Evolutionary conservation across 805 yeast species (phyloP).

Genomic region (Candida pseudofarinosa): DNA sequence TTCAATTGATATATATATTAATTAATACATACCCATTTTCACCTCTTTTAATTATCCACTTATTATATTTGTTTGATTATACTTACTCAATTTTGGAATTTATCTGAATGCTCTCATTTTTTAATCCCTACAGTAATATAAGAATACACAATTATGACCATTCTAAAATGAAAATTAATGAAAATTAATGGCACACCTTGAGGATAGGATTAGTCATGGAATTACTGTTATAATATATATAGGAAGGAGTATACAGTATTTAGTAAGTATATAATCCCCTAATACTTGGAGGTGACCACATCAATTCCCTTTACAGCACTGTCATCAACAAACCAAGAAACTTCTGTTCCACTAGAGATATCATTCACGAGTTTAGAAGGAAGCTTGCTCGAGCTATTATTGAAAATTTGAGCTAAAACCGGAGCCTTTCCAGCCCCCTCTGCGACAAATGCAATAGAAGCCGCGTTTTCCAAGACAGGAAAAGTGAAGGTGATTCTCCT

Average conservation of each 20-base stretch:
- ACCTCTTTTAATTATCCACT: no score
- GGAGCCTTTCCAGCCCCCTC: constrained; percentile 84
- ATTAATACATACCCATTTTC: constrained; percentile 7
- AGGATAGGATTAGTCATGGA: no score
- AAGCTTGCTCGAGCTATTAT: constrained; percentile 40
- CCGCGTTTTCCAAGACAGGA: constrained; percentile 59
- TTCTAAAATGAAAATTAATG: no score
- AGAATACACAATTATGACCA: no score
- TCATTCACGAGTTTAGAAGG: constrained; percentile 78
- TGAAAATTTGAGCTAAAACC: constrained; percentile 67
- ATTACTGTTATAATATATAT: no score
- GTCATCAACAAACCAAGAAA: constrained; percentile 79
- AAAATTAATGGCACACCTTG: no score
- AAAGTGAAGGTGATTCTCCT: constrained; percentile 87
- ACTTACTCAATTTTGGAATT: no score
- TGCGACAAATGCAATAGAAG: constrained; percentile 72
- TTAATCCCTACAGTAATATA: no score
- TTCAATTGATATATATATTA: not conserved
- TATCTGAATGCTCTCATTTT: no score
- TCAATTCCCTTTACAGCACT: constrained; percentile 68
- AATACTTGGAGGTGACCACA: constrained; percentile 36
- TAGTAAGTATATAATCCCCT: no score
- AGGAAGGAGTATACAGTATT: no score
- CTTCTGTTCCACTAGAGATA: constrained; percentile 41
- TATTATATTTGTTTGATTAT: no score